Evolutionary conservation across 1,284 basidiomycete species (phyloP), one percentile per base, ranked within the genome.

Genomic region (Microbotryomycetes sp.): DNA sequence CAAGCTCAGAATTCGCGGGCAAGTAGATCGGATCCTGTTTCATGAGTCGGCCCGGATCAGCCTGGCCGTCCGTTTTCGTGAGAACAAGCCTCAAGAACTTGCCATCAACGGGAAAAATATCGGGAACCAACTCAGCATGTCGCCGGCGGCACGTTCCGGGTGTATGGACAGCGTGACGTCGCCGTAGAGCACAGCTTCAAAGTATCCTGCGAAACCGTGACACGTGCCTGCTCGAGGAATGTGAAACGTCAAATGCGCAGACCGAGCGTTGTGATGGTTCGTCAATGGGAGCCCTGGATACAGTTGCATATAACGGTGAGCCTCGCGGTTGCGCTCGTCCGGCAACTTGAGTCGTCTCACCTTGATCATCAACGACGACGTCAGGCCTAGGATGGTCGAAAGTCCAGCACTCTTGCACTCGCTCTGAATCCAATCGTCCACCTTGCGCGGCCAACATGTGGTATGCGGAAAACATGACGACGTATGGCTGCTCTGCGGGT

Each of bases 91-190:
- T 35, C 23, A 24, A 11, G n/a, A 5, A 70, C 81, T 27, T 62
- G 87, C 89, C 75, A 85, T 88, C 73, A 78, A 73, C 1, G 94
- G 94, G 76, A 99, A 96, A 78, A 91, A 97, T 31, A 97, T 79
- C 0, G 96, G 96, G 79, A 99, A 99, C 96, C 96, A 99, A 71
- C 90, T 94, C 63, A 97, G 80, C 94, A 98, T 97, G 70, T 97
- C 88, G 69, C 89, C 89, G 58, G 89, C 84, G 75, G 88, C 87
- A 52, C 86, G 84, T 59, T 91, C 85, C 0, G 96, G 96, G 74
- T 97, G 92, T 53, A 96, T 99, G 70, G 91, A 96, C 41, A 98
- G 79, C 0, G 89, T 88, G 23, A 98, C 81, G 68, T 88, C 85
- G 45, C 84, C 85, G 74, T 97, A 99, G 4, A 98, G 78, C 29